Base-by-base conservation (phyloP, 306 rosid species). In the Rosa lucieae region DNA sequence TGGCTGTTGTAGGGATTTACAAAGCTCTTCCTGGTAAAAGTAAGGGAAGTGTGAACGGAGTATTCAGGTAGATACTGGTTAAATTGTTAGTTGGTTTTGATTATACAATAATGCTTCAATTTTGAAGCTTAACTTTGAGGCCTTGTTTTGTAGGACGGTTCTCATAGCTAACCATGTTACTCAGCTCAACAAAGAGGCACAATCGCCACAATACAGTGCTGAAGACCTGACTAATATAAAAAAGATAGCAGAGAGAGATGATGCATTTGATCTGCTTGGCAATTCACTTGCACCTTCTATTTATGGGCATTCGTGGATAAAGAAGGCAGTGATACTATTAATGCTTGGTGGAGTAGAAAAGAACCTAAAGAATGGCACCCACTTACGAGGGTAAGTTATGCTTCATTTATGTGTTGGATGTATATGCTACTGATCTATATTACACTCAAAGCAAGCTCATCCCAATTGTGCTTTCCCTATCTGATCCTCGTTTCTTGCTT, bases 301-400 rank as follows among this genome's bases (percentile, higher is more conserved):
- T 77, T 92, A 91, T 75, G 99, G 99, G 15, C 99, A 95, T 88
- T 85, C 92, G 17, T 95, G 99, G 99, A 93, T 95, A 84, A 95
- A 93, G 88, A 95, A 91, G 85, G 99, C 99, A 11, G 99, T 95
- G 80, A 68, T 95, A 79, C 86, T 95, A 47, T 77, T 95, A 84
- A 92, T 95, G 99, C 99, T 95, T 80, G 72, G 97, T 78, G 99
- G 99, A 69, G 95, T 95, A 10, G 99, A 95, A 86, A 95, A 95
- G 94, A 95, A 93, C 93, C 82, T 95, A 73, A 91, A 90, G 87
- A 95, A 95, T 79, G 99, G 99, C 43, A 95, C 99, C 73, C 99
- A 95, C 84, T 87, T 95, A 77, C 84, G 99, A 84, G 99, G 98
- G 99, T 95, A 81, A 88, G 97, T 87, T 76, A 52, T 77, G 40